Conservation (phyloP, 164 flowering plant genomes). For the Sextonia rubra region DNA sequence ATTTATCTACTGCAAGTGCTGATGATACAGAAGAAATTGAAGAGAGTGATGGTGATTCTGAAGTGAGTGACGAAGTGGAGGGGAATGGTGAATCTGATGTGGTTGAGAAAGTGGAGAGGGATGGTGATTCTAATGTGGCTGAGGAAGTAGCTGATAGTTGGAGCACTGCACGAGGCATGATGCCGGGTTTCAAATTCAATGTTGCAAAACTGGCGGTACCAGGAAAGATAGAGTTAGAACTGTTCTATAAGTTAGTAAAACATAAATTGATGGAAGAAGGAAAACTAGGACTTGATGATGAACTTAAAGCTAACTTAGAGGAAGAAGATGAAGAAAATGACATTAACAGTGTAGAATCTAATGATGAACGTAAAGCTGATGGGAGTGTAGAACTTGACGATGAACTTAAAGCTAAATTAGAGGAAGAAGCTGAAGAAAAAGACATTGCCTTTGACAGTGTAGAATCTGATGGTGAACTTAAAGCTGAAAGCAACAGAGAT, state of each 20-base stretch:
- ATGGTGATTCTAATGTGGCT: conserved; percentile 13
- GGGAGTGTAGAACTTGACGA: conserved; percentile 47
- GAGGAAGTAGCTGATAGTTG: conserved; percentile 52
- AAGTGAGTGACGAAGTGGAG: conserved; percentile 7
- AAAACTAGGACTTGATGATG: conserved; percentile 39
- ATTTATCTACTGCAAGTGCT: conserved; percentile 26
- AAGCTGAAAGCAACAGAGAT: no score
- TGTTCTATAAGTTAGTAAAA: conserved; percentile 66
- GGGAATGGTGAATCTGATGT: conserved; percentile 9
- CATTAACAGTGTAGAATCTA: conserved; percentile 45
- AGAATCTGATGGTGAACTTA: conserved; percentile 36
- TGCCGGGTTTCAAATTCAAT: conserved; percentile 78
- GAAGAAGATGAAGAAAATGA: no score
- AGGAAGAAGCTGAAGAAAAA: conserved; percentile 69
- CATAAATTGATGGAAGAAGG: conserved; percentile 27
- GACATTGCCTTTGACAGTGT: conserved; percentile 39
- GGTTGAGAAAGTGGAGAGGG: conserved; percentile 30
- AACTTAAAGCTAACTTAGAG: conserved; percentile 34
- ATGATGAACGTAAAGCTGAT: conserved; percentile 43
- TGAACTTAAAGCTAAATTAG: conserved; percentile 42
- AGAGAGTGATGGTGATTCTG: conserved; percentile 55
- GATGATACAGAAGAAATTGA: conserved; percentile 57
- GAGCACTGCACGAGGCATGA: conserved; percentile 66
- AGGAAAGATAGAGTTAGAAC: conserved; percentile 57
- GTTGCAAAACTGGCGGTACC: conserved; percentile 70